A percentile compares a stretch with the other conserved stretches of the same genome.
These are phyloP conservation scores for Cudoniella acicularis DNA, from an alignment of 495 filamentous ascomycete species.

Conservation along the genomic window DNA sequence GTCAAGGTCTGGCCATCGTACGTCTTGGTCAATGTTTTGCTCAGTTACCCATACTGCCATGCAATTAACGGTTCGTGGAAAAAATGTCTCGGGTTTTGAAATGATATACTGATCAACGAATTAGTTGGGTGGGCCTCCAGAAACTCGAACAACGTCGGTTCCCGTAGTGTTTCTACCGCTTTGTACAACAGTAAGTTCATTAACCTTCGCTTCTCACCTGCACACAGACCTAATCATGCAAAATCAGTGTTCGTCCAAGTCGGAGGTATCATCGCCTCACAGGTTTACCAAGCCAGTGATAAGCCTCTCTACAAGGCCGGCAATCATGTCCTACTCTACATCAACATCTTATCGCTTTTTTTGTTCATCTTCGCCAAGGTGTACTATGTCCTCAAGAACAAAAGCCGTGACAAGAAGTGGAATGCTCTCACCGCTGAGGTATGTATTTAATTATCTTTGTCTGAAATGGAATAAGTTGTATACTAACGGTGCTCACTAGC, in stretches of 20 bases:
- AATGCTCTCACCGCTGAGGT: conserved; percentile 28
- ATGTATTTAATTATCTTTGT: background rate
- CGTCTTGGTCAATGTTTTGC: conserved; percentile 48
- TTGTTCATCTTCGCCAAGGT: conserved; percentile 30
- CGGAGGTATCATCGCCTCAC: conserved; percentile 48
- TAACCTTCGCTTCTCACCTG: background rate
- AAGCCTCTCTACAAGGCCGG: conserved; percentile 44
- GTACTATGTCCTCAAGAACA: conserved; percentile 40
- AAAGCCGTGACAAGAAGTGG: conserved; percentile 34
- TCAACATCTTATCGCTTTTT: conserved; percentile 22
- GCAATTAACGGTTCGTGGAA: background rate
- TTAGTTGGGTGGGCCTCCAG: conserved; percentile 39
- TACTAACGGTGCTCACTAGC: conserved; percentile 12
- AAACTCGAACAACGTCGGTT: conserved; percentile 41
- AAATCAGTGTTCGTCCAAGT: conserved; percentile 47
- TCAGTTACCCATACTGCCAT: conserved; percentile 46
- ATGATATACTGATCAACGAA: background rate
- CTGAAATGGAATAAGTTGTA: background rate
- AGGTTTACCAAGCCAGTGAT: conserved; percentile 49
- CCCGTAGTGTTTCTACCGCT: background rate
- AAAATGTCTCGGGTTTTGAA: background rate
- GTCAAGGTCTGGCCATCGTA: conserved; percentile 51
- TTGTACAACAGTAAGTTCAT: background rate
- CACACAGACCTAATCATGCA: background rate
- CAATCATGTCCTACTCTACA: conserved; percentile 21